Evolutionary conservation across 163 green algal genomes (phyloP), one percentile per base, ranked within the genome.

Genomic region (Scenedesmus sp.): DNA sequence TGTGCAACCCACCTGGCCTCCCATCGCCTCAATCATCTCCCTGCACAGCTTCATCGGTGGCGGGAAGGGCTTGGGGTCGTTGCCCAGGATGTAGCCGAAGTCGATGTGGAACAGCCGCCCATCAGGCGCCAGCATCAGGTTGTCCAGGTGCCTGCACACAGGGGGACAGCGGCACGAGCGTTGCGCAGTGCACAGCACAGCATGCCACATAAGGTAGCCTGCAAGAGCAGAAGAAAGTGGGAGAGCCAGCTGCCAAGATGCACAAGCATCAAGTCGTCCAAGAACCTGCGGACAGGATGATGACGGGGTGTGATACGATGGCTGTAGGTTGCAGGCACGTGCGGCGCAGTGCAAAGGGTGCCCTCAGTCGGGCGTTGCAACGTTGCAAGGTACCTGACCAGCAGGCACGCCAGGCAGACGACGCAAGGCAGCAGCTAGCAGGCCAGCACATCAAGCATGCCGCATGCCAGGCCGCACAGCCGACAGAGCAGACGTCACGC

Each of bases 31-130:
- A 22, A 98, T 95, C 96, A 98, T 98, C 94, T 98, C 96, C 79
- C 95, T 96, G 94, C 94, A 97, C 80, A 99, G 95, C 95, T 99
- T 99, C 95, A 99, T 98, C 33, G 98, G 97, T 44, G 98, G 97
- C 10, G 98, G 97, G 94, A 99, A 99, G 59, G 97, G 97, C 93
- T 99, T 99, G 78, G 98, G 98, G 91, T 99, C 98, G 20, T 95
- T 92, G 13, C 98, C 98, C 76, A 98, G 92, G 88, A 98, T 98
- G 94, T 96, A 98, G 16, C 83, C 95, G 92, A 97, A 97, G 92
- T 97, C 98, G 84, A 99, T 99, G 95, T 99, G 98, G 93, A 99
- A 99, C 33, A 99, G 95, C 20, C 96, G 95, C 51, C 97, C 97
- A 92, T 98, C 95, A 44, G 92, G 89, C 6, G 93, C 93, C 18